Evolutionary conservation across 305 asterid genomes (phyloP).

Genomic region (Fraxinus albicans): DNA sequence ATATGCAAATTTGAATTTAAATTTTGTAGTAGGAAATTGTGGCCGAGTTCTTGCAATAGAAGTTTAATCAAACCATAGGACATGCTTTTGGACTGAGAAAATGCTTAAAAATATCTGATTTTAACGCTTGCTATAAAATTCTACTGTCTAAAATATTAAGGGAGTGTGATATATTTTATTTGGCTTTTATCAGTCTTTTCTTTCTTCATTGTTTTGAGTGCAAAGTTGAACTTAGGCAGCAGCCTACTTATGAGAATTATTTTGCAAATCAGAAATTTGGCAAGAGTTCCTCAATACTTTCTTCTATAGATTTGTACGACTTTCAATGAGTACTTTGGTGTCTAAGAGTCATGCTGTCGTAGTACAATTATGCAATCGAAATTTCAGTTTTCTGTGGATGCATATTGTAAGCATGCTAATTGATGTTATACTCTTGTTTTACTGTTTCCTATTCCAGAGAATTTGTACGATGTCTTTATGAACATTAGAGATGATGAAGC

Average conservation of each 20-base stretch:
- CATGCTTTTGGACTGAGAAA: neutral
- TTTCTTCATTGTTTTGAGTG: neutral
- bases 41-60: neutral
- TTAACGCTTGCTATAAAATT: neutral
- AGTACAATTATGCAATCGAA: neutral
- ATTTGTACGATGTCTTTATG: conserved; percentile 74
- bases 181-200: neutral
- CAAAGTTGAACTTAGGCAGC: neutral
- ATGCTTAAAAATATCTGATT: neutral
- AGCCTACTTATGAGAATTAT: neutral
- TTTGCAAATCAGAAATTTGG: neutral
- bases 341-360: neutral
- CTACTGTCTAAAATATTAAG: neutral
- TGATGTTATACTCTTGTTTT: neutral
- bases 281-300: neutral
- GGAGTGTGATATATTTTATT: neutral
- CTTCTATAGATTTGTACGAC: neutral
- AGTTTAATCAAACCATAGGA: neutral
- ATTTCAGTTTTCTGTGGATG: neutral
- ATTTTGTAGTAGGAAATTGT: neutral
- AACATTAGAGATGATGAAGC: conserved; percentile 98
- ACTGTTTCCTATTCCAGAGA: conserved; percentile 48
- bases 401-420: conserved; percentile 13
- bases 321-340: neutral
- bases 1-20: neutral